These are phyloP conservation scores for Xylaria sp. DNA, from an alignment of 2,329 filamentous ascomycete species.

Conservation along the genomic window DNA sequence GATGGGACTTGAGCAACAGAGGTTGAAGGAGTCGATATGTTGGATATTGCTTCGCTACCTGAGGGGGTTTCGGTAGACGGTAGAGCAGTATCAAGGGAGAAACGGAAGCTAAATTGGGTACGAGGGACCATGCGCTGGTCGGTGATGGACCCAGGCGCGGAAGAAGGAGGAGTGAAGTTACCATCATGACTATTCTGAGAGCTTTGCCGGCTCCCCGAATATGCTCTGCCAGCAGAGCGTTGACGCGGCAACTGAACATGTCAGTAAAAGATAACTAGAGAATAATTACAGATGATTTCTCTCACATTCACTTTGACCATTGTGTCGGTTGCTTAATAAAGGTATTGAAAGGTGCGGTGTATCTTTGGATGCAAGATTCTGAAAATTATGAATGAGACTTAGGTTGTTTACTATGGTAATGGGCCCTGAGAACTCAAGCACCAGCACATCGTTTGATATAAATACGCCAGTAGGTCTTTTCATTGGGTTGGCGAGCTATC, in stretches of 20 bases:
- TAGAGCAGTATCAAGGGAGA: slow-evolving; percentile 6
- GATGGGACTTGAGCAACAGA: slow-evolving; percentile 3
- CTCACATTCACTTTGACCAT: slow-evolving; percentile 2
- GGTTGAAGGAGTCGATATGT: slow-evolving; percentile 3
- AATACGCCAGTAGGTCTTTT: neutral
- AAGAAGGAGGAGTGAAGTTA: neutral
- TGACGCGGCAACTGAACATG: neutral
- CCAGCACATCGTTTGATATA: neutral
- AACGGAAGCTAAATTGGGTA: neutral
- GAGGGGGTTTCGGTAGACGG: slow-evolving; percentile 13
- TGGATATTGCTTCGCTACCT: neutral
- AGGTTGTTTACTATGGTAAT: neutral
- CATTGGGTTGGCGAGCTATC: neutral
- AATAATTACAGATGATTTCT: neutral
- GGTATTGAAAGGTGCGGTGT: neutral
- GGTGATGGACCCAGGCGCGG: neutral
- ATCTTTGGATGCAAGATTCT: neutral
- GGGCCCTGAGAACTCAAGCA: neutral
- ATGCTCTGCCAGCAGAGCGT: neutral
- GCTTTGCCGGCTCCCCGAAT: neutral
- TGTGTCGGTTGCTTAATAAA: neutral
- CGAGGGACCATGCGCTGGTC: neutral
- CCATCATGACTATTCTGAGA: neutral
- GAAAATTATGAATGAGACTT: neutral
- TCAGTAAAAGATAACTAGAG: neutral